Base-by-base conservation (phyloP, 495 filamentous ascomycete species). In the Oleoguttula mirabilis region DNA sequence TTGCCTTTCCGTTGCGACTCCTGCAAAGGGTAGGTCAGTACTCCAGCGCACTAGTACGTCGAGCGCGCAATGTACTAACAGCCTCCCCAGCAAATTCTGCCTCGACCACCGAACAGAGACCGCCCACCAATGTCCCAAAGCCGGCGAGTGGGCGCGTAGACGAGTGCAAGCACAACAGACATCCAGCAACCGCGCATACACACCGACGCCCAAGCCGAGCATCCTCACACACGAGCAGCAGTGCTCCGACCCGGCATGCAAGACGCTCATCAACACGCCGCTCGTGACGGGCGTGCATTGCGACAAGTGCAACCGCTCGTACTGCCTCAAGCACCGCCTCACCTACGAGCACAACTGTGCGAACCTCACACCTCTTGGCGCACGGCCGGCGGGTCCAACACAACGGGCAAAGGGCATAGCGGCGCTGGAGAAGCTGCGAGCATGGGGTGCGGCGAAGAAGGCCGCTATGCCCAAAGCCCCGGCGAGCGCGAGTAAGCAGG, bases 1-100 rank as follows among this genome's bases (percentile, higher is more conserved):
- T 79, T 98, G 10, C 90, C 90, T 28, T 98, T 95, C 66, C 71
- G 76, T 51, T 98, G 90, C 70, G 82, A 90, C 62, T 87, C 79
- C 58, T 98, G 90, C 55, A 67, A 64, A 54, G 71, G 62, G 58
- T 61, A 43, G 16, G 52, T 48, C 12, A 25, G 16, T 42, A 17
- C 11, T 20, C 28, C 40, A 30, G 10, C 4, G 8, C 20, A 21
- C n/a, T 8, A 38, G 4, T 19, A 19, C 7, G n/a, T 21, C 21
- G 4, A 6, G 4, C 22, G 5, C 12, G 7, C 5, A 10, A 8
- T 21, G 17, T 33, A 19, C 43, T 39, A 8, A 45, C 43, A 14
- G 3, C 10, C 24, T 27, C 55, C 53, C 57, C 50, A 73, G 78
- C 34, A 92, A 80, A 35, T 98, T 77, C 71, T 98, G 90, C 60